A percentile compares a stretch with the other conserved stretches of the same genome.
Evolutionary conservation across 2,329 filamentous ascomycete species (phyloP).

Genomic region (Clarireedia homoeocarpa): DNA sequence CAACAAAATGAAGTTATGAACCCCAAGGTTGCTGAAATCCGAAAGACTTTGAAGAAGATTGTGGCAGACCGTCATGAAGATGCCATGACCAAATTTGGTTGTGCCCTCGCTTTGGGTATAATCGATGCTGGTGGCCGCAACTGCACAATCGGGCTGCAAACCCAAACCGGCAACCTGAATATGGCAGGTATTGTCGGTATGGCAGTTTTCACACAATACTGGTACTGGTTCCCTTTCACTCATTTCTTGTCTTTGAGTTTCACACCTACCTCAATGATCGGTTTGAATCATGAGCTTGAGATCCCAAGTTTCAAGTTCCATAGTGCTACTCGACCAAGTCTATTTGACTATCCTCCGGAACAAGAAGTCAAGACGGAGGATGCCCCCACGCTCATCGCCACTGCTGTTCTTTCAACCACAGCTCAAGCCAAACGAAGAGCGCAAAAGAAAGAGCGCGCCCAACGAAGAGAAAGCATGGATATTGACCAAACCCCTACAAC

Average conservation of each 20-base stretch:
- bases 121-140: slow-evolving; percentile 97
- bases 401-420: slow-evolving; percentile 91
- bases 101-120: slow-evolving; percentile 87
- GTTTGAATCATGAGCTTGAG: slow-evolving; percentile 86
- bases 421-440: slow-evolving; percentile 93
- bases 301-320: slow-evolving; percentile 93
- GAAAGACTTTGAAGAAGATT: slow-evolving; percentile 91
- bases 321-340: slow-evolving; percentile 85
- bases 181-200: slow-evolving; percentile 98
- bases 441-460: slow-evolving; percentile 86
- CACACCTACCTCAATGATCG: slow-evolving; percentile 93
- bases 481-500: slow-evolving; percentile 73
- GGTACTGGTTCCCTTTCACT: slow-evolving; percentile 99
- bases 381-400: slow-evolving; percentile 87
- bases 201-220: slow-evolving; percentile 98
- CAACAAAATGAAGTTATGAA: slow-evolving; percentile 99
- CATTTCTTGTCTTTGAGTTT: slow-evolving; percentile 96
- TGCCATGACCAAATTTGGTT: slow-evolving; percentile 98
- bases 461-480: slow-evolving; percentile 90
- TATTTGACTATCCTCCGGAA: slow-evolving; percentile 97
- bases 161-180: slow-evolving; percentile 95
- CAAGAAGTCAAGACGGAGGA: slow-evolving; percentile 93
- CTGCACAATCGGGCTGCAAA: slow-evolving; percentile 96
- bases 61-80: slow-evolving; percentile 93
- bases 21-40: slow-evolving; percentile 83